phyloP scores from a whole-genome alignment of 2,329 filamentous ascomycete species.

The Penicillium polonicum region DNA sequence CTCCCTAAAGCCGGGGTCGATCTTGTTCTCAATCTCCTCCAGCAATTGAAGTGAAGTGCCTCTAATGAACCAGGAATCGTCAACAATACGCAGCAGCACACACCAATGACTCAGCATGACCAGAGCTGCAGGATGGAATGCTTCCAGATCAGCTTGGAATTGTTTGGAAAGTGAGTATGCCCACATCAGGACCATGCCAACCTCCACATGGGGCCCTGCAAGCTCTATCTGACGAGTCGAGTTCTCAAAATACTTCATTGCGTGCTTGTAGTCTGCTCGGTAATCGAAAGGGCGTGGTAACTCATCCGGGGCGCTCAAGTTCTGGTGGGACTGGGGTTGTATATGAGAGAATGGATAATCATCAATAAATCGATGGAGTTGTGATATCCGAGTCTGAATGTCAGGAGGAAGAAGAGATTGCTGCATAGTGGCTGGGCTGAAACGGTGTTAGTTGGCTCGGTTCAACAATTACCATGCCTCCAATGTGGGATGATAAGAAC shows the following conservation, averaged over 20 bases:
- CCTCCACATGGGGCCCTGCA: slow-evolving; percentile 19
- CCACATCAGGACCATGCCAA: slow-evolving; percentile 20
- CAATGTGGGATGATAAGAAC: background rate
- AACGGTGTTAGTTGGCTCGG: background rate
- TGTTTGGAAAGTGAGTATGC: slow-evolving; percentile 18
- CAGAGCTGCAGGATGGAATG: slow-evolving; percentile 15
- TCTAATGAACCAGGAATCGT: slow-evolving; percentile 19
- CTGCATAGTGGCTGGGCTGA: slow-evolving; percentile 7
- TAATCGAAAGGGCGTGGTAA: background rate
- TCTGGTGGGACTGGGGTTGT: background rate
- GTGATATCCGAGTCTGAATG: slow-evolving; percentile 14
- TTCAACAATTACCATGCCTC: background rate
- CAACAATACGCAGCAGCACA: slow-evolving; percentile 15
- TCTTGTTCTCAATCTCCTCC: slow-evolving; percentile 18
- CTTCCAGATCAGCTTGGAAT: slow-evolving; percentile 15
- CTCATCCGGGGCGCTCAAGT: background rate
- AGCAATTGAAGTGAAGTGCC: slow-evolving; percentile 13
- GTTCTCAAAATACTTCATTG: slow-evolving; percentile 11
- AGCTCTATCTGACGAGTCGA: slow-evolving; percentile 17
- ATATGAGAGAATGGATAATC: slow-evolving; percentile 13
- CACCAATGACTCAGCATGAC: slow-evolving; percentile 21
- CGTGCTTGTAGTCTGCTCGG: slow-evolving; percentile 14
- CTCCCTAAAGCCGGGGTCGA: slow-evolving; percentile 13
- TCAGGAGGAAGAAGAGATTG: slow-evolving; percentile 21
- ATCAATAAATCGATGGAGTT: slow-evolving; percentile 17